Percentiles rank a stretch among this genome's conserved stretches.
These are phyloP conservation scores for Lyophyllum atratum DNA, from an alignment of 768 basidiomycete species.

Conservation along the genomic window DNA sequence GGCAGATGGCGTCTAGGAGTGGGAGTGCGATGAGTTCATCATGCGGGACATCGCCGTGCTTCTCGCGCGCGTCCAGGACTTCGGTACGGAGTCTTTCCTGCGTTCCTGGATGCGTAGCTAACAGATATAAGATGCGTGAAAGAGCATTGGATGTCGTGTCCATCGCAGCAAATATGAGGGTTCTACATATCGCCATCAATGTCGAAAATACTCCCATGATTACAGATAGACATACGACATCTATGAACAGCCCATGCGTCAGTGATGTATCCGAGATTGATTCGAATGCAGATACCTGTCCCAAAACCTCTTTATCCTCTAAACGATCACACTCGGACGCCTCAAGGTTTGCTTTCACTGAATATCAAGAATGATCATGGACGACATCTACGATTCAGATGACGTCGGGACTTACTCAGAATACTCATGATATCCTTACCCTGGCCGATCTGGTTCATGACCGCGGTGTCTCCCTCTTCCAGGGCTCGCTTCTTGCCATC, in stretches of 20 bases:
- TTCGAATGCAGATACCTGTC: slow-evolving; percentile 16
- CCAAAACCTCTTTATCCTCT: slow-evolving; percentile 28
- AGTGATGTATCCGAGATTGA: not conserved
- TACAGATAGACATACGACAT: slow-evolving; percentile 14
- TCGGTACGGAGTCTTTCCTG: slow-evolving; percentile 37
- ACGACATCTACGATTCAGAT: no score
- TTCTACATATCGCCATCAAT: slow-evolving; percentile 5
- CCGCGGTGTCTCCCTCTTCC: slow-evolving; percentile 15
- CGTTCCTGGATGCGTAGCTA: slow-evolving; percentile 19
- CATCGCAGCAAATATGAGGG: slow-evolving; percentile 32
- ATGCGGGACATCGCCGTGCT: slow-evolving; percentile 31
- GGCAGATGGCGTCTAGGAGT: slow-evolving; percentile 37
- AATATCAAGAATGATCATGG: not conserved
- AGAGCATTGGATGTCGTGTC: slow-evolving; percentile 36
- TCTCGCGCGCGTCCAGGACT: slow-evolving; percentile 24
- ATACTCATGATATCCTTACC: slow-evolving; percentile 20
- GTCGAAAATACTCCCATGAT: not conserved
- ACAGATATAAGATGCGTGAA: slow-evolving; percentile 25
- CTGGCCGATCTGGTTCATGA: slow-evolving; percentile 6
- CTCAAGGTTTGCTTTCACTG: no score
- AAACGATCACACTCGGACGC: slow-evolving; percentile 16
- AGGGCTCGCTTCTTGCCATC: slow-evolving; percentile 16
- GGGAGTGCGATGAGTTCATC: slow-evolving; percentile 37
- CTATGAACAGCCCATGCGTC: not conserved
- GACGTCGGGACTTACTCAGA: slow-evolving; percentile 8